Conservation (phyloP, 2,329 filamentous ascomycete species). For the Reticulascus tulasneorum region DNA sequence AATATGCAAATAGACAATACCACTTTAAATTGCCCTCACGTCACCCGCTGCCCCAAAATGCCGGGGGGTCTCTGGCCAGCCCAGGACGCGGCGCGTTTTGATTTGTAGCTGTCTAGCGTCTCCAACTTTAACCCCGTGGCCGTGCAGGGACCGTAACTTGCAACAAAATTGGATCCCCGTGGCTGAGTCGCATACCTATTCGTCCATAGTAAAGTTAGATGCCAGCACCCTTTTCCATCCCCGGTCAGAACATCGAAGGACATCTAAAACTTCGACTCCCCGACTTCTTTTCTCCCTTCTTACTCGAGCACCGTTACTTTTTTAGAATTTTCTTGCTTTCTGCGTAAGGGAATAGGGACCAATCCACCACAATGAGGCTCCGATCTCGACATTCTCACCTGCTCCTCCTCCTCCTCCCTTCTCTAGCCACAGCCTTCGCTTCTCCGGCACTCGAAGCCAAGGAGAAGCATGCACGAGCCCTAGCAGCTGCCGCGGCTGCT, state of each 20-base stretch:
- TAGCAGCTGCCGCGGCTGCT: slow-evolving; percentile 19
- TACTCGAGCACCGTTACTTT: too few species aligned
- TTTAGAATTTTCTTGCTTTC: too few species aligned
- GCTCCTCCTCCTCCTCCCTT: slow-evolving; percentile 57
- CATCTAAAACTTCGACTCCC: slow-evolving; percentile 1
- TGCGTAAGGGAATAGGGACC: slow-evolving; percentile 4
- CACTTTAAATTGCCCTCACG: too few species aligned
- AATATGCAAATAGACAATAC: too few species aligned
- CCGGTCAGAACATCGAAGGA: slow-evolving; percentile 4
- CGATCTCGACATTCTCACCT: slow-evolving; percentile 50
- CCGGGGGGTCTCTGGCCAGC: too few species aligned
- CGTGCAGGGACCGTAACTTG: slow-evolving; percentile 13
- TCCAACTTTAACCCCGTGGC: slow-evolving; percentile 9
- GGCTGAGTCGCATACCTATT: slow-evolving; percentile 13
- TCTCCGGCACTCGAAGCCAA: slow-evolving; percentile 27
- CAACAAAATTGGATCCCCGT: slow-evolving; percentile 10
- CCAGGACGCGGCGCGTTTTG: slow-evolving; percentile 11
- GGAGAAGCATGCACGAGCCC: slow-evolving; percentile 13
- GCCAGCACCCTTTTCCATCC: slow-evolving; percentile 5
- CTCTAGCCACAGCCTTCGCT: slow-evolving; percentile 42
- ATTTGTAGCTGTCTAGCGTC: too few species aligned
- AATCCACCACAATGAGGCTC: slow-evolving; percentile 52
- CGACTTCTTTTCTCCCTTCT: slow-evolving; percentile 1
- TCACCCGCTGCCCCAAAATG: too few species aligned
- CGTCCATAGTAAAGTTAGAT: slow-evolving; percentile 8